Base-by-base conservation (phyloP, 148 eudicot genomes). In the Talinum fruticosum region DNA sequence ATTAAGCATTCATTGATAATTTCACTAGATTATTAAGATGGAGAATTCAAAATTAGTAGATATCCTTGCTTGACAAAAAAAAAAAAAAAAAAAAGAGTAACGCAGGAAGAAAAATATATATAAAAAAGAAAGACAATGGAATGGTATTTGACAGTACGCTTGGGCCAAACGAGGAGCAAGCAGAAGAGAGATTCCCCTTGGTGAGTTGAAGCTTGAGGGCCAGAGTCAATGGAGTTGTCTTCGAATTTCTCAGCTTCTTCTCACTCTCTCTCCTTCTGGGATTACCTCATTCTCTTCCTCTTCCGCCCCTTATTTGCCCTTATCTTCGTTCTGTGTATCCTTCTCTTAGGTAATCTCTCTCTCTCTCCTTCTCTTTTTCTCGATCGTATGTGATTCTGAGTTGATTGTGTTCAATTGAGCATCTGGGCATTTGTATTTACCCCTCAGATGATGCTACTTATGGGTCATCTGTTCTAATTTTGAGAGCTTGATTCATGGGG, bases 301-400 rank as follows among this genome's bases (percentile, higher is more conserved):
- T 73, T 93, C 38, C 97, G 95, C 32, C 97, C 93, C 16, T 16
- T 86, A 57, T 80, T 77, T 33, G 93, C 95, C 69, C 69, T 88
- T 72, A 41, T 82, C 10, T 93, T 93, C 70, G 86, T 83, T 34
- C 44, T 88, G 75, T 80, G 86, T 78, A 13, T 89, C 74, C 92
- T 93, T 69, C 76, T 82, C 19, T 10, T 85, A n/a, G 95, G 97
- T 90, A 77, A 47, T 30, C n/a, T 75, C 44, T 51, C 66, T 71
- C 66, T 36, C 49, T 34, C 59, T 30, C 18, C 75, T 41, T 49
- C 69, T 75, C 66, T 29, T 13, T 30, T 15, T 10, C 1, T 15
- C 38, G 41, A 41, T 41, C 47, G 12, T 41, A 41, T 41, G 47
- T 41, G 47, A 41, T 41, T 41, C 47, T 41, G 47, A 41, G 47